Base-by-base conservation (phyloP, 176 grass and related monocot species). In the Poa annua region DNA sequence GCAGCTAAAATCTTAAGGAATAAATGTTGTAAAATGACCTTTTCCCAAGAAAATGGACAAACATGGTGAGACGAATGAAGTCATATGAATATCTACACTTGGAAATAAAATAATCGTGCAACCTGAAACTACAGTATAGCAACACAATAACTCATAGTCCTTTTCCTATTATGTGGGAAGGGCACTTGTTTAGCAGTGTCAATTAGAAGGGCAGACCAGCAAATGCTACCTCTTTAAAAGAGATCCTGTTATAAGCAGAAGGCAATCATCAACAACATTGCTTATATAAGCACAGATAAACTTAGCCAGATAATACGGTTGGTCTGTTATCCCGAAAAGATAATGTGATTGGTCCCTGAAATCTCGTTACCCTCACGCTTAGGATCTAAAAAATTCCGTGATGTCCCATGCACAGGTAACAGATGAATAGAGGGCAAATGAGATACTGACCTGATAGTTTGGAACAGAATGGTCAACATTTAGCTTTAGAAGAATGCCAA, bases 181-280 rank as follows among this genome's bases (percentile, higher is more conserved):
- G 24, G 13, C 61, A 56, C 69, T 75, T 78, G 38, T 32, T 75
- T 39, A 75, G 35, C 59, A 17, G 17, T 5, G 33, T 2, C 5
- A 62, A 26, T 3, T 6, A 52, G 71, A 71, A 53, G 21, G 16
- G 13, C 74, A 60, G 10, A 42, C 14, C 14, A 26, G 11, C 2
- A 80, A 74, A 39, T 44, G 57, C 11, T 80, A 44, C 15, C 77
- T 8, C 62, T 61, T 61, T 44, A 33, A 9, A 42, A 62, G 60
- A 81, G 33, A 76, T 61, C 65, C 33, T 83, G 74, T 74, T 73
- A 45, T 12, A 83, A 79, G 55, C 11, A 65, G 45, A 12, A 54
- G 66, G 12, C 2, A 55, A 32, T 29, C 60, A 61, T 88, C 11
- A 70, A 20, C 26, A 38, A 70, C 3, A 82, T 62, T 11, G 42